These are phyloP conservation scores for Colletotrichum sp. DNA, from an alignment of 2,329 filamentous ascomycete genomes.

Conservation along the genomic window DNA sequence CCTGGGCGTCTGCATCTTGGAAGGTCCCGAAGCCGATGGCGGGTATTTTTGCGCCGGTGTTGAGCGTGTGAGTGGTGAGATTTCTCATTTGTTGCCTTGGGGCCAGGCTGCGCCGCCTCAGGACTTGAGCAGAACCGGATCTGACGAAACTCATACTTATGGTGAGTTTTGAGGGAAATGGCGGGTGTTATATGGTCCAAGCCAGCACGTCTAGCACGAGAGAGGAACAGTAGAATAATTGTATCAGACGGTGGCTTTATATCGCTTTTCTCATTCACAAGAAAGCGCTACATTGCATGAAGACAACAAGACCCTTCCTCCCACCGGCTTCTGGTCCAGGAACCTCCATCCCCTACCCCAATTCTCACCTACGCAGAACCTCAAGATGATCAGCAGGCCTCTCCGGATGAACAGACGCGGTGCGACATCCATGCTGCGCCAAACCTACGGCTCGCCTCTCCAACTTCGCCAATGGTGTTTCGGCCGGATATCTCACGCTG, in stretches of 20 bases:
- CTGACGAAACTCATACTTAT: neutral
- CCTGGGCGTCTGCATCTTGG: constrained; percentile 31
- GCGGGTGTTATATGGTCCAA: neutral
- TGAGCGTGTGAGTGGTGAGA: neutral
- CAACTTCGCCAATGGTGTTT: neutral
- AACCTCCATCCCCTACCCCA: neutral
- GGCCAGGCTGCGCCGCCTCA: neutral
- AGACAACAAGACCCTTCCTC: neutral
- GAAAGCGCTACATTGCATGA: neutral
- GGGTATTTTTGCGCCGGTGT: constrained; percentile 29
- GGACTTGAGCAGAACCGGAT: neutral
- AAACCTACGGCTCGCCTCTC: neutral
- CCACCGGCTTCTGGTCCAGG: neutral
- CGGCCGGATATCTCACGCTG: neutral
- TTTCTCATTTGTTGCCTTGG: neutral
- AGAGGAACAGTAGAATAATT: neutral
- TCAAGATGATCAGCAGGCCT: neutral
- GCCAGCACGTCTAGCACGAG: neutral
- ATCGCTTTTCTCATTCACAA: neutral
- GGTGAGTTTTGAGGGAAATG: neutral
- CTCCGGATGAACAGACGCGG: neutral
- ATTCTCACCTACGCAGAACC: neutral
- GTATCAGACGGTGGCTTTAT: neutral
- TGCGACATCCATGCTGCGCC: neutral
- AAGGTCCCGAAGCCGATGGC: constrained; percentile 35